A percentile compares a stretch with the other conserved stretches of the same genome.
Evolutionary conservation across 2,329 filamentous ascomycete species (phyloP).

Genomic region (Magnaporthiopsis rhizophila): DNA sequence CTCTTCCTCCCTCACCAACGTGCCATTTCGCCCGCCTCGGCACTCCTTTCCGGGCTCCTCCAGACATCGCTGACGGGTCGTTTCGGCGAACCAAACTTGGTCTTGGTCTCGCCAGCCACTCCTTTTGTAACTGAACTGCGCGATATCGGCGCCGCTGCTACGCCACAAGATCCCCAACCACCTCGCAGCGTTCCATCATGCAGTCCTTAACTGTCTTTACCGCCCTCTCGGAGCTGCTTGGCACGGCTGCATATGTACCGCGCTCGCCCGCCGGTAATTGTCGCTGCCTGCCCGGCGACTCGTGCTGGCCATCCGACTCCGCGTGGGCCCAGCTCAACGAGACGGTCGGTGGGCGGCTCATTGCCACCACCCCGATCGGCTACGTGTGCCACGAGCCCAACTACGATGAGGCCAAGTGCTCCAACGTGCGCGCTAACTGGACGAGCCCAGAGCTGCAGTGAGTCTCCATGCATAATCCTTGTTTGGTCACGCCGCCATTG

Average conservation of each 20-base stretch:
- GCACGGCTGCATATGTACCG: not conserved
- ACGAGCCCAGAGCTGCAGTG: not conserved
- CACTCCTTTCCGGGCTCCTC: not conserved
- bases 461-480: not conserved
- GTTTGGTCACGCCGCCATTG: not conserved
- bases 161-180: no score
- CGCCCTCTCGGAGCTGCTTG: not conserved
- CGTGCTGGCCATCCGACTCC: conserved; percentile 6
- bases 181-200: not conserved
- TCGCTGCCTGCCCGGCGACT: conserved; percentile 5
- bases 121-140: not conserved
- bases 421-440: not conserved
- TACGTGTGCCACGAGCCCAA: conserved; percentile 9
- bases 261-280: not conserved
- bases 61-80: not conserved
- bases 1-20: not conserved
- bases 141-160: no score
- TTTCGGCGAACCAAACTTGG: not conserved
- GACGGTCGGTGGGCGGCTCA: conserved; percentile 10
- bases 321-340: conserved; percentile 10
- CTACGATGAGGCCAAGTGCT: conserved; percentile 6
- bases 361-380: conserved; percentile 7
- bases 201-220: not conserved
- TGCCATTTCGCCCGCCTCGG: no score
- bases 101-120: not conserved